Conservation (phyloP, 192 early-diverging fungal genomes). For the Chytriomyces sp. region DNA sequence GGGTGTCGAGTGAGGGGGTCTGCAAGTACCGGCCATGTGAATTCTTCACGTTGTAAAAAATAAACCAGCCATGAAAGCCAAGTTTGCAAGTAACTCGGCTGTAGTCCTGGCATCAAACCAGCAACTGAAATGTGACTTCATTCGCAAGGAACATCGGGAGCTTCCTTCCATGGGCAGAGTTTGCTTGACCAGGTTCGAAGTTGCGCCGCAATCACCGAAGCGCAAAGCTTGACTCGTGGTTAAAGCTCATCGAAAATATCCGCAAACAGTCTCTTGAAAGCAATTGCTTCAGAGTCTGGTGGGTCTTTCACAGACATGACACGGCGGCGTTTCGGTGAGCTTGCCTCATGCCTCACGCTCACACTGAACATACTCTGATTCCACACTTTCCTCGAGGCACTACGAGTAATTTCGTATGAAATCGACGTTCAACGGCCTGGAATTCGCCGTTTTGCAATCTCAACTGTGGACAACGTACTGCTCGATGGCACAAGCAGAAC, state of each 20-base stretch:
- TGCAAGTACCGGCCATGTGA: too few species aligned
- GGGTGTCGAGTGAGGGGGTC: too few species aligned
- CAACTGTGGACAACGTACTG: constrained; percentile 17
- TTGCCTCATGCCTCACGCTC: too few species aligned
- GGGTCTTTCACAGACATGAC: constrained; percentile 8
- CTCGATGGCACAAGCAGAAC: constrained; percentile 1
- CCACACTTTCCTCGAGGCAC: background rate
- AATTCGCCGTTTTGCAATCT: constrained; percentile 37
- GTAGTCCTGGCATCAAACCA: too few species aligned
- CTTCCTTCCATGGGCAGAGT: too few species aligned
- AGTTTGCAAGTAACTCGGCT: background rate
- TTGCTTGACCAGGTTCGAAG: too few species aligned
- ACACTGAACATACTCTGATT: background rate
- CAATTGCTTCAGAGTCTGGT: constrained; percentile 15
- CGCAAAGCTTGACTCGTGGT: background rate
- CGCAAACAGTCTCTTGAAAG: background rate
- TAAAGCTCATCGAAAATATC: background rate
- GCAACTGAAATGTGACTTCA: background rate
- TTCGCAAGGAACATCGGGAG: too few species aligned
- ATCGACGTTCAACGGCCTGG: constrained; percentile 26
- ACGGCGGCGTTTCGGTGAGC: constrained; percentile 18
- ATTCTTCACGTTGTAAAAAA: too few species aligned
- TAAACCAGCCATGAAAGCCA: background rate
- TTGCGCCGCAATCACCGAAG: too few species aligned
- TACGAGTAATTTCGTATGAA: constrained; percentile 39